Base-by-base conservation (phyloP, 164 flowering plant species). In the Magnolia officinalis region DNA sequence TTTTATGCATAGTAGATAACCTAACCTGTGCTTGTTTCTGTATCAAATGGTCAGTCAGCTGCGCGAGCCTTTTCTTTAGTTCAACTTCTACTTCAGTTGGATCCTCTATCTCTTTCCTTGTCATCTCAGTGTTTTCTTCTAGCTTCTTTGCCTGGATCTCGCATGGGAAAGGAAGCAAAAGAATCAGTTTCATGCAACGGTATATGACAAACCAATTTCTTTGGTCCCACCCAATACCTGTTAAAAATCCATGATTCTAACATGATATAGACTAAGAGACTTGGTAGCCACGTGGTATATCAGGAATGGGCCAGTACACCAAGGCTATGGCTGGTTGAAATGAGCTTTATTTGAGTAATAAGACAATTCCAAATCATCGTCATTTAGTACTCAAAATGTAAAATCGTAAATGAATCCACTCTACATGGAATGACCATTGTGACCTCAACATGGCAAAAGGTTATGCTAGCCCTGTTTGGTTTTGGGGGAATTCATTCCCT, bases 11-110 rank as follows among this genome's bases (percentile, higher is more conserved):
- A 29, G 71, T 13, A 68, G 71, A 23, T 65, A 11, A 20, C 10
- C 71, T 68, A 76, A 95, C 99, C 98, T 93, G 97, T 16, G 97
- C 87, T 81, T 95, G 99, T 82, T 95, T 95, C 86, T 93, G 97
- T 81, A 95, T 95, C 78, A 95, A 83, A 84, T 90, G 99, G 82
- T 95, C 97, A 78, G 98, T 92, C 78, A 95, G 81, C 84, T 89
- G 95, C 58, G 84, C 77, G 79, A 96, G 99, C 89, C 98, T 89
- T 79, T 89, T 85, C 82, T 88, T 96, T 59, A 96, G 95, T 85
- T 96, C 96, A 83, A 86, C 71, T 86, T 96, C 99, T 31, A 93
- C 91, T 86, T 86, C 97, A 78, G 97, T 90, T 59, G 97, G 96
- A 66, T 84, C 84, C 80, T 89, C 93, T 31, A 90, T 85, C 79